Conservation (phyloP, 169 alveolate genomes). For the Besnoitia besnoiti region DNA sequence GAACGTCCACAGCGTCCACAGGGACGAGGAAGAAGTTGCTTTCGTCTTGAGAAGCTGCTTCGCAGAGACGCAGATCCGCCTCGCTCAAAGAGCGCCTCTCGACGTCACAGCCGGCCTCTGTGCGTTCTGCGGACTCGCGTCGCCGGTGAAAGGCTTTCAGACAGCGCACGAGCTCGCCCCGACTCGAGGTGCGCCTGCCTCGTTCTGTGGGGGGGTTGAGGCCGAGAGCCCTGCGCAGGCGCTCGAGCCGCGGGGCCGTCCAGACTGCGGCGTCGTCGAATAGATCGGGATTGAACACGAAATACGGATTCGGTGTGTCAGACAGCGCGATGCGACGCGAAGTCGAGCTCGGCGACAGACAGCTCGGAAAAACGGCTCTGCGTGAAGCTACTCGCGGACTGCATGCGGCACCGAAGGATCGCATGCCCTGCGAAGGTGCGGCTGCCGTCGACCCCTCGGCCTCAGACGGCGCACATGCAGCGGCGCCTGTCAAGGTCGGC, state of each 20-base stretch:
- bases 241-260: background rate
- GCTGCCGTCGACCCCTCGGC: too few species aligned
- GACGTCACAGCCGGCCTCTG: too few species aligned
- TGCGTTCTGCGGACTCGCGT: background rate
- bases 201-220: background rate
- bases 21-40: constrained; percentile 40
- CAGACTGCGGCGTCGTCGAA: constrained; percentile 26
- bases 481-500: too few species aligned
- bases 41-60: background rate
- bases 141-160: background rate
- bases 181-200: background rate
- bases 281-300: constrained; percentile 18
- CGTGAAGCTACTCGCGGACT: too few species aligned
- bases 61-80: background rate
- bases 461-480: too few species aligned
- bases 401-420: too few species aligned
- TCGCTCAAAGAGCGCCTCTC: background rate
- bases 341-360: constrained; percentile 7
- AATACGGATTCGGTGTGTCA: background rate
- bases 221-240: background rate
- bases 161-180: background rate
- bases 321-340: background rate
- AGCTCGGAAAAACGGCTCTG: background rate
- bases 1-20: background rate
- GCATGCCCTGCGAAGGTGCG: too few species aligned